phyloP scores from a whole-genome alignment of 768 basidiomycete species.

The Collybiopsis confluens region DNA sequence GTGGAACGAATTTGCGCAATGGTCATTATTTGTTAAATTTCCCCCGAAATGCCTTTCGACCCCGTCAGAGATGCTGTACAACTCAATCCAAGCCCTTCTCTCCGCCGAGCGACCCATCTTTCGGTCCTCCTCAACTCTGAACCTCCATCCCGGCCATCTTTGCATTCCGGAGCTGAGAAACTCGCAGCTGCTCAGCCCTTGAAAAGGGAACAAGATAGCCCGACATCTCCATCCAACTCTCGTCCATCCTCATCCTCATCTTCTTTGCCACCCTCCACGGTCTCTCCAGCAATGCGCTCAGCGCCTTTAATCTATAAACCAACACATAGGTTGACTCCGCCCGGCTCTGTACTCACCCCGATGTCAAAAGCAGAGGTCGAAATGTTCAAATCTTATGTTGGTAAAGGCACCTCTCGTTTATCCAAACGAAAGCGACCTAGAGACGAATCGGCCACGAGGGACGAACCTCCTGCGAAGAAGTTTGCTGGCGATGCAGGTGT shows the following conservation, averaged over 20 bases:
- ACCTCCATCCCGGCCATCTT: conserved; percentile 38
- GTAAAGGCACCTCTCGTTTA: conserved; percentile 51
- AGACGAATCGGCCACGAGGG: conserved; percentile 32
- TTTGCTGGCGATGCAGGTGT: conserved; percentile 65
- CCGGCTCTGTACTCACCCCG: conserved; percentile 59
- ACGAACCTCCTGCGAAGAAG: conserved; percentile 42
- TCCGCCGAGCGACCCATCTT: conserved; percentile 71
- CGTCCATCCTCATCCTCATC: conserved; percentile 36
- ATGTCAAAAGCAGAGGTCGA: conserved; percentile 61
- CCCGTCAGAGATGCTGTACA: conserved; percentile 85
- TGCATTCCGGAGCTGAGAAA: conserved; percentile 36
- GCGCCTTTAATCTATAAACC: conserved; percentile 60
- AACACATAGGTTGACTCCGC: conserved; percentile 52
- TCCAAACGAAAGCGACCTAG: conserved; percentile 50
- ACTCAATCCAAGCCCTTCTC: conserved; percentile 63
- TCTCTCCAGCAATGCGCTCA: conserved; percentile 28
- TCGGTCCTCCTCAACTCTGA: conserved; percentile 68
- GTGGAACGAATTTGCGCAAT: conserved; percentile 8
- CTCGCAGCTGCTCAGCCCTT: conserved; percentile 27
- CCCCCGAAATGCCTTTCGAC: conserved; percentile 65
- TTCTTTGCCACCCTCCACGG: conserved; percentile 23
- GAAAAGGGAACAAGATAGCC: conserved; percentile 4
- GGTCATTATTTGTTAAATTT: neutral
- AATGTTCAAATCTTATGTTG: conserved; percentile 50
- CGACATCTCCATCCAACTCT: conserved; percentile 15